Conservation (phyloP, 2,329 filamentous ascomycete species). For the Periglandula ipomoeae region DNA sequence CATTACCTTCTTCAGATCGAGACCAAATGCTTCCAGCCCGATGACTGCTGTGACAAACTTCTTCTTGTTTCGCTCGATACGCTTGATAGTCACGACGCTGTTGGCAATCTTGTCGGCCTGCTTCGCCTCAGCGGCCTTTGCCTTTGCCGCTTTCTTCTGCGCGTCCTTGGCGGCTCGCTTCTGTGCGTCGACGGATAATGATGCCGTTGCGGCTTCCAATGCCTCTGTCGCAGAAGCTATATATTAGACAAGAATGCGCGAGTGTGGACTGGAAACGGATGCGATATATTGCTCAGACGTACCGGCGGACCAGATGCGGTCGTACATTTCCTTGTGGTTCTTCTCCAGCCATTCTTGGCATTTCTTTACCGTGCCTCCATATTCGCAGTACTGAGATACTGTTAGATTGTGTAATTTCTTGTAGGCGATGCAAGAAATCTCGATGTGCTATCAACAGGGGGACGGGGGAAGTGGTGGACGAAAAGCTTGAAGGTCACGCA, state of each 20-base stretch:
- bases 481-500: constrained; percentile 23
- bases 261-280: not conserved
- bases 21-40: constrained; percentile 79
- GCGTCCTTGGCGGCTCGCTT: constrained; percentile 94
- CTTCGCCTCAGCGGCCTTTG: constrained; percentile 75
- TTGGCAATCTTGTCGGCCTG: constrained; percentile 74
- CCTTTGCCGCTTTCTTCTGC: constrained; percentile 93
- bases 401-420: not conserved
- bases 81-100: constrained; percentile 83
- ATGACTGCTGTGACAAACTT: constrained; percentile 93
- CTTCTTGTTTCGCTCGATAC: constrained; percentile 95
- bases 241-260: not conserved
- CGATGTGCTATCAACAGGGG: not conserved
- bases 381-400: constrained; percentile 79
- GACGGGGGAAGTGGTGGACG: constrained; percentile 1
- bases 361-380: constrained; percentile 91
- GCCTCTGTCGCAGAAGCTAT: constrained; percentile 46
- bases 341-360: constrained; percentile 92
- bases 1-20: constrained; percentile 81
- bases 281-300: constrained; percentile 16
- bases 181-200: constrained; percentile 82
- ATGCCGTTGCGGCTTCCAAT: constrained; percentile 72
- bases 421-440: not conserved
- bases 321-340: constrained; percentile 64
- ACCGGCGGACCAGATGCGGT: constrained; percentile 80